Percentiles rank a stretch among this genome's conserved stretches.
phyloP scores from a whole-genome alignment of 2,329 filamentous ascomycete genomes.

The Sarocladiaceae sp. region DNA sequence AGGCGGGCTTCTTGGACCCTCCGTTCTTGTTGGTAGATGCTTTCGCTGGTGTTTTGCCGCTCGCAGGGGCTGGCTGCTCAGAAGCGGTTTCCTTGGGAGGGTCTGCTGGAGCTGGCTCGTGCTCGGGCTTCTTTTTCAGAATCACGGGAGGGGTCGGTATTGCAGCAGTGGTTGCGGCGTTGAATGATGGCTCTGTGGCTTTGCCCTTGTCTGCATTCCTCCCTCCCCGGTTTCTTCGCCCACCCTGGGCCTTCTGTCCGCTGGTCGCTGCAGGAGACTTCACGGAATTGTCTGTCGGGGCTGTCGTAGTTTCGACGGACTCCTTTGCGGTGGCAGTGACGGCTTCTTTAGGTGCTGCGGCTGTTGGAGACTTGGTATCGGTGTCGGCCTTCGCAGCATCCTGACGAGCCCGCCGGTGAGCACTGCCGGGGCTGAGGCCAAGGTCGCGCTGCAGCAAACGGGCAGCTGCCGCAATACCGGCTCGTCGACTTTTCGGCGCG shows the following conservation, averaged over 20 bases:
- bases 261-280: conserved; percentile 1
- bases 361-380: conserved; percentile 30
- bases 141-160: conserved; percentile 34
- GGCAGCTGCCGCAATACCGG: conserved; percentile 57
- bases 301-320: neutral
- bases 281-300: neutral
- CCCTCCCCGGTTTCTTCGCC: conserved; percentile 26
- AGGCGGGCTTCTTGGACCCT: conserved; percentile 24
- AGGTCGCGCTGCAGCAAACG: conserved; percentile 61
- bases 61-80: conserved; percentile 13
- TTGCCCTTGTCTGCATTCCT: conserved; percentile 35
- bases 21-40: conserved; percentile 14
- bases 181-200: conserved; percentile 23
- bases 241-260: conserved; percentile 10
- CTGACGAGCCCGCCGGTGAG: conserved; percentile 53
- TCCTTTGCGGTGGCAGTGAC: neutral
- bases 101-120: conserved; percentile 7
- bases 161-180: conserved; percentile 18
- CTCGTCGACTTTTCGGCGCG: conserved; percentile 48
- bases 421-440: conserved; percentile 56
- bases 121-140: conserved; percentile 34
- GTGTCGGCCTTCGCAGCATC: conserved; percentile 52
- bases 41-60: conserved; percentile 17
- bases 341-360: conserved; percentile 23
- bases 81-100: neutral